Percentiles rank a stretch among this genome's conserved stretches.
phyloP scores from a whole-genome alignment of 108 stramenopile genomes.

The Fragilaria radians region DNA sequence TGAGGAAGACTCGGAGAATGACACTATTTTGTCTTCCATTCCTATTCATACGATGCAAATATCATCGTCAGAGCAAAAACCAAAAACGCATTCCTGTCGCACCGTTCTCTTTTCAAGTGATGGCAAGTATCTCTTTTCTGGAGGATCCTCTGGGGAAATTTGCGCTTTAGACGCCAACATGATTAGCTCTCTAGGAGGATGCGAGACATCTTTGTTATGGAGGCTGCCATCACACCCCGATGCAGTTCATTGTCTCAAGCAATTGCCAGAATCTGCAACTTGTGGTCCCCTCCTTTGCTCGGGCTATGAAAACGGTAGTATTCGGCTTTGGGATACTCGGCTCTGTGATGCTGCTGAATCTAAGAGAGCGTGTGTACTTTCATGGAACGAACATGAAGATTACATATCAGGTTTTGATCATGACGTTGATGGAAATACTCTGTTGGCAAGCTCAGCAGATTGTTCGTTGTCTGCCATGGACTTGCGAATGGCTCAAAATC shows the following conservation, averaged over 20 bases:
- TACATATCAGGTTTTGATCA: conserved; percentile 74
- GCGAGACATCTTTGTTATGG: conserved; percentile 44
- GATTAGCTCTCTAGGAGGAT: conserved; percentile 33
- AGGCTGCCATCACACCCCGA: conserved; percentile 47
- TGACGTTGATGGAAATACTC: conserved; percentile 51
- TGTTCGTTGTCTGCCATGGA: conserved; percentile 67
- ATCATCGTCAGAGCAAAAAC: conserved; percentile 13
- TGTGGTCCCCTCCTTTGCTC: conserved; percentile 50
- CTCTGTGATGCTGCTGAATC: conserved; percentile 18
- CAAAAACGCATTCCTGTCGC: conserved; percentile 41
- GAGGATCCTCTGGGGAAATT: conserved; percentile 60
- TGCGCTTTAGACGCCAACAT: conserved; percentile 52
- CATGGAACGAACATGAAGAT: conserved; percentile 75
- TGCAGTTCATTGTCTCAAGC: conserved; percentile 49
- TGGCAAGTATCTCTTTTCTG: conserved; percentile 59
- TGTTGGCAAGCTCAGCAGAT: conserved; percentile 73
- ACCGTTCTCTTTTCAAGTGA: conserved; percentile 52
- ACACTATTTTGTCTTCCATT: conserved; percentile 74
- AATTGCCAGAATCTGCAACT: conserved; percentile 35
- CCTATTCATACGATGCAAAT: conserved; percentile 30
- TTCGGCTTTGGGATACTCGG: conserved; percentile 77
- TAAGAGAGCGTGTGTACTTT: conserved; percentile 42
- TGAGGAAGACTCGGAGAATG: conserved; percentile 49
- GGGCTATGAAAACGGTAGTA: conserved; percentile 77
- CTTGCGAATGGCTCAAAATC: conserved; percentile 39